phyloP scores from a whole-genome alignment of 139 green algal genomes.

The Chlamydomonas asymmetrica region DNA sequence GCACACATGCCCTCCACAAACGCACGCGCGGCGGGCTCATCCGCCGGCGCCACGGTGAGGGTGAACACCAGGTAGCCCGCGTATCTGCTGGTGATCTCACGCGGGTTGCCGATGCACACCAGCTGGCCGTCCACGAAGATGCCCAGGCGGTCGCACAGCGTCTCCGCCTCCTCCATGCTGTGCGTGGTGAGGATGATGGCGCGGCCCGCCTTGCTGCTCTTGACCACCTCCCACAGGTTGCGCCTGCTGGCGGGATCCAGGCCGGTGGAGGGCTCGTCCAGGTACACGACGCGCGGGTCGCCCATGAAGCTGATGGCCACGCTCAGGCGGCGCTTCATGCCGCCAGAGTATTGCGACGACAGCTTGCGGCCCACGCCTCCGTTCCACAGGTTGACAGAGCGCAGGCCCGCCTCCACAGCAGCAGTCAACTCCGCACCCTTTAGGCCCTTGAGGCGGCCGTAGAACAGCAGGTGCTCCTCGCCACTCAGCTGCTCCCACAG shows the following conservation, averaged over 20 bases:
- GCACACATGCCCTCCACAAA: slow-evolving; percentile 55
- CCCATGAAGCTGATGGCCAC: slow-evolving; percentile 82
- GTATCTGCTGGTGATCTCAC: slow-evolving; percentile 74
- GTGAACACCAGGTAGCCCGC: slow-evolving; percentile 74
- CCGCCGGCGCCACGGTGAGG: slow-evolving; percentile 62
- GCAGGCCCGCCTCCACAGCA: slow-evolving; percentile 26
- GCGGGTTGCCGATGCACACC: slow-evolving; percentile 88
- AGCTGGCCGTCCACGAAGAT: slow-evolving; percentile 83
- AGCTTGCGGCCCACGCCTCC: slow-evolving; percentile 47
- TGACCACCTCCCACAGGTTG: slow-evolving; percentile 82
- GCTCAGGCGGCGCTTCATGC: slow-evolving; percentile 69
- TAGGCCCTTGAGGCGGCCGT: slow-evolving; percentile 82
- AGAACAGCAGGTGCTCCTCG: slow-evolving; percentile 89
- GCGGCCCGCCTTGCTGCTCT: slow-evolving; percentile 65
- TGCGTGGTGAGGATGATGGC: slow-evolving; percentile 92
- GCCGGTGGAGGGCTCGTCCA: slow-evolving; percentile 90
- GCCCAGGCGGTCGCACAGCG: slow-evolving; percentile 77
- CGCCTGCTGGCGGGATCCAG: slow-evolving; percentile 81
- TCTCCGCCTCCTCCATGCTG: slow-evolving; percentile 86
- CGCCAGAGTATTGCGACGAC: slow-evolving; percentile 35
- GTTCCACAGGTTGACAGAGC: slow-evolving; percentile 34
- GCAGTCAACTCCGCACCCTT: slow-evolving; percentile 11
- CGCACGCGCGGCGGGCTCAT: slow-evolving; percentile 9
- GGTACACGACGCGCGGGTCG: slow-evolving; percentile 48
- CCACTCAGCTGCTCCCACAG: slow-evolving; percentile 87